Base-by-base conservation (phyloP, 306 rosid species). In the Herpetospermum pedunculosum region DNA sequence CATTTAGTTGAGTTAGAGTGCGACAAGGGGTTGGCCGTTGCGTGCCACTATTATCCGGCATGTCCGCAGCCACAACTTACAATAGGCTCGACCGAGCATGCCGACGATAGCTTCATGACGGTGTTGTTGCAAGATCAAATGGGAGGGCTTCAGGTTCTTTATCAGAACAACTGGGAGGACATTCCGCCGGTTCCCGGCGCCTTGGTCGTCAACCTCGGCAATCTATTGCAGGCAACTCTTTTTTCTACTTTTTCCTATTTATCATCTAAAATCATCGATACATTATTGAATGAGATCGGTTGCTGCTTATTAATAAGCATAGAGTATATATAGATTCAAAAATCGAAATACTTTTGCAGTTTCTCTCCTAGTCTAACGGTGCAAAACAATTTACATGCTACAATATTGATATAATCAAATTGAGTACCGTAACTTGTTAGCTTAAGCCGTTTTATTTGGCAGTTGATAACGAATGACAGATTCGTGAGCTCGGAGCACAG, bases 61-160 rank as follows among this genome's bases (percentile, higher is more conserved):
- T 85, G 88, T 21, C 88, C 88, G 0, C 65, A 82, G 28, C 88
- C 84, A 9, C 79, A 80, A 12, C 28, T 82, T 1, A 79, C 86
- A 6, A 8, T 82, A 18, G 88, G 88, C 3, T n/a, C 41, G 4
- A 37, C 50, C 25, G 34, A 75, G 8, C 88, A 82, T n/a, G 3
- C 77, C 0, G 86, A 85, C 53, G 8, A 9, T 28, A 40, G 12
- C 34, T 82, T 85, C 46, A 58, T 85, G 32, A 82, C 86, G 0
- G 29, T 82, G 19, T 82, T 82, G 5, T 47, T 85, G 1, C 86
- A 85, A 53, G 80, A 82, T 41, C 68, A 77, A 14, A 67, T 82
- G 3, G 85, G 85, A 47, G 88, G 82, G 6, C 86, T 85, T 7
- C 84, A 85, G n/a, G 44, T 77, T 72, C 47, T 64, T 6, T 9